Conservation (phyloP, 2,329 filamentous ascomycete species). For the Metarhizium guizhouense region DNA sequence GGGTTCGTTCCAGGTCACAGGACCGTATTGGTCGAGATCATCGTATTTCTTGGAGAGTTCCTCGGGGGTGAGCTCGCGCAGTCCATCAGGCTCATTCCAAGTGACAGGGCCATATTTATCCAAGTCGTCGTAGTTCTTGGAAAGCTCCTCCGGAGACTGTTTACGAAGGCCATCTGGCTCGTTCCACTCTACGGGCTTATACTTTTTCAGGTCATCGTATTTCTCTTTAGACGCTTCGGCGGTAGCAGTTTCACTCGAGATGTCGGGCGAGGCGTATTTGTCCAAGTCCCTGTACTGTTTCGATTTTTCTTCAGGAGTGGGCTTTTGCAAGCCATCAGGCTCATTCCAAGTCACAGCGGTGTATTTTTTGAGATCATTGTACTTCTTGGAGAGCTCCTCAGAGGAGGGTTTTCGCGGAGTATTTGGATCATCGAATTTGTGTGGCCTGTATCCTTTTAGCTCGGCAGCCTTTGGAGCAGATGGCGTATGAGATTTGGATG, state of each 20-base stretch:
- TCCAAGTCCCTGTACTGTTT: slow-evolving; percentile 26
- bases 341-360: slow-evolving; percentile 21
- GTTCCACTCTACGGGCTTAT: slow-evolving; percentile 27
- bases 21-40: slow-evolving; percentile 25
- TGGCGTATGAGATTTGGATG: slow-evolving; percentile 42
- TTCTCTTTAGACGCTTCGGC: slow-evolving; percentile 13
- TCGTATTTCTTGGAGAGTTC: slow-evolving; percentile 31
- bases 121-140: slow-evolving; percentile 31
- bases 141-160: slow-evolving; percentile 23
- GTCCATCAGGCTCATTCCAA: slow-evolving; percentile 29
- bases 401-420: slow-evolving; percentile 16
- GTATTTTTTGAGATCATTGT: slow-evolving; percentile 33
- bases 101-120: slow-evolving; percentile 24
- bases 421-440: slow-evolving; percentile 19
- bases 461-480: slow-evolving; percentile 15
- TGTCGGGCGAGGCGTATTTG: slow-evolving; percentile 24
- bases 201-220: slow-evolving; percentile 33
- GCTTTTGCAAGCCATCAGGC: slow-evolving; percentile 19
- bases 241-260: slow-evolving; percentile 16
- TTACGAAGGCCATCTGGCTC: slow-evolving; percentile 30
- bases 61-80: slow-evolving; percentile 20
- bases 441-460: slow-evolving; percentile 23
- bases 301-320: slow-evolving; percentile 20
- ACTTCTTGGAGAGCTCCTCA: slow-evolving; percentile 26
- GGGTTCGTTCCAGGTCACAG: slow-evolving; percentile 21